Percentiles rank a stretch among this genome's conserved stretches.
Evolutionary conservation across 441 rosid genomes (phyloP).

Genomic region (Erysimum cheiri): DNA sequence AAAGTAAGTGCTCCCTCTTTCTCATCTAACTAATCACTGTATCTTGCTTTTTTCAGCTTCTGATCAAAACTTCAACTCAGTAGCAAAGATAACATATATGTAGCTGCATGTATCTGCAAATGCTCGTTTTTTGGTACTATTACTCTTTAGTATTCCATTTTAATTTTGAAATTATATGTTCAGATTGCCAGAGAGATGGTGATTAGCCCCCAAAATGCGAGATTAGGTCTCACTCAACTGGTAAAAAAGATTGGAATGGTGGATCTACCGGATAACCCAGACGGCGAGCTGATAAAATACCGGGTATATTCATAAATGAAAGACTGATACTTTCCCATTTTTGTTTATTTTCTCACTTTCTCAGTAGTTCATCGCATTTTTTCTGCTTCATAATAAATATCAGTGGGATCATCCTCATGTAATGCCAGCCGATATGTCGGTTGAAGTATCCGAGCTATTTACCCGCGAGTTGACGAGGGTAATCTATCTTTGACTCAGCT

Average conservation of each 20-base stretch:
- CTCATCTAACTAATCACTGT: background rate
- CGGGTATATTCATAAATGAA: slow-evolving; percentile 56
- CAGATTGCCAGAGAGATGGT: slow-evolving; percentile 99
- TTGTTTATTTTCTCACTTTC: slow-evolving; percentile 2
- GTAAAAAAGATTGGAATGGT: slow-evolving; percentile 79
- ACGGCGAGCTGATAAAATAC: slow-evolving; percentile 77
- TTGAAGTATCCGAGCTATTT: slow-evolving; percentile 92
- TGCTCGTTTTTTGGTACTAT: slow-evolving; percentile 1
- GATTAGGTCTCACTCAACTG: slow-evolving; percentile 73
- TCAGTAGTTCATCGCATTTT: slow-evolving; percentile 30
- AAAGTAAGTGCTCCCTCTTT: slow-evolving; percentile 56
- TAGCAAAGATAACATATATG: slow-evolving; percentile 2
- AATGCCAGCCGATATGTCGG: slow-evolving; percentile 85
- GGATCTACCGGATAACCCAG: slow-evolving; percentile 76
- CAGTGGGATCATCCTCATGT: slow-evolving; percentile 96
- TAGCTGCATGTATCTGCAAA: slow-evolving; percentile 19
- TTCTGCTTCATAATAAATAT: slow-evolving; percentile 38
- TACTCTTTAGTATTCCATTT: background rate
- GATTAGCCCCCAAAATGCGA: slow-evolving; percentile 92
- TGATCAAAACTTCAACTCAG: background rate
- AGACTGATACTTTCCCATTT: slow-evolving; percentile 22
- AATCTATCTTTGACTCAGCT: slow-evolving; percentile 43
- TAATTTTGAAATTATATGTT: slow-evolving; percentile 35
- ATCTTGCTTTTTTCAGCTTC: slow-evolving; percentile 9
- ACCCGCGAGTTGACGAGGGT: slow-evolving; percentile 90